Evolutionary conservation across 1,284 basidiomycete genomes (phyloP), one percentile per base, ranked within the genome.

Genomic region (Trametes pubescens): DNA sequence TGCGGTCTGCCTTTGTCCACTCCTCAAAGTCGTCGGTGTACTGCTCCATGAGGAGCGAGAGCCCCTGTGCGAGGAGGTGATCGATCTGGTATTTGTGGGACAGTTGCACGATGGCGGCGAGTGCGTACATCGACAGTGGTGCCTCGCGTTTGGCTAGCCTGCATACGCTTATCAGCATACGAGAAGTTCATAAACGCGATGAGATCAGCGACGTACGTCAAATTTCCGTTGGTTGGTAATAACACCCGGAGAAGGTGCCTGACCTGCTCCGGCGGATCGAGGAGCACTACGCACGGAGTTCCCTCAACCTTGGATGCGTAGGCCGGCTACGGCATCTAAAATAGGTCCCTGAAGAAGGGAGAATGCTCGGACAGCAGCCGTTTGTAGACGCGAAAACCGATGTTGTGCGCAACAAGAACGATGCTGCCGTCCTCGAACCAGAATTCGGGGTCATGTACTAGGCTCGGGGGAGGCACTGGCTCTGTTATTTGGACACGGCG

Each of bases 381-480:
- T n/a, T 48, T 59, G 47, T 69, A 65, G 0, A 73, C 70, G 16
- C 63, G 57, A 48, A 72, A 73, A 0, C 21, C 48, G n/a, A 44
- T 58, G 14, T 21, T 43, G 13, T 51, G 59, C 2, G 69, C 59
- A 5, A 65, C 14, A 7, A 73, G 62, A 9, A 73, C 51, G 21
- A 73, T 51, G 40, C 65, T 73, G 11, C 71, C 71, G 51, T 73
- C 70, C 14, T 61, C 49, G 24, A 44, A 62, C 69, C 69, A 72
- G 14, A 70, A 37, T 8, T 63, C 47, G 56, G 61, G 48, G 74
- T 72, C 21, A 72, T 65, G 10, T 61, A 52, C 2, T 70, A 74
- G 44, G 66, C 62, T n/a, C 62, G 58, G 4, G 58, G 29, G 9
- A 73, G 60, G 21, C 71, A 16, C 26, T 66, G 55, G 29, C 53